A percentile compares a stretch with the other conserved stretches of the same genome.
Conservation (phyloP, 106 monocot genomes). For the Triglochin maritima region DNA sequence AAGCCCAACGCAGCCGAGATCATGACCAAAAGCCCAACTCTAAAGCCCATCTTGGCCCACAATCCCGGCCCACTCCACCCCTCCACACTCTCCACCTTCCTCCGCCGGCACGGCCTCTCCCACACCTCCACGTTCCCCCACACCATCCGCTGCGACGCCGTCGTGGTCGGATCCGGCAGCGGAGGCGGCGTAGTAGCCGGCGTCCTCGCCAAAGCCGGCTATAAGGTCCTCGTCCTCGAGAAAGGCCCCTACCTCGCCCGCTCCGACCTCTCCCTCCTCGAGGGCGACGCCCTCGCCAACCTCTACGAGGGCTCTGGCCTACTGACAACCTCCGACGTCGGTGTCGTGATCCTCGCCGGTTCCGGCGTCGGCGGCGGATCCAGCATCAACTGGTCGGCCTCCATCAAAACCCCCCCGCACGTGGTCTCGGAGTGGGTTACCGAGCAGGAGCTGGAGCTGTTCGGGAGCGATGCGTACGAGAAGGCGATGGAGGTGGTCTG, state of each 20-base stretch:
- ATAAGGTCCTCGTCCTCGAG: conserved; percentile 15
- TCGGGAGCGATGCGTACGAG: conserved; percentile 41
- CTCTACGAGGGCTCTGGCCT: conserved; percentile 11
- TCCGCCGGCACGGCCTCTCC: too few species aligned
- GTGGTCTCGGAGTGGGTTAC: conserved; percentile 3
- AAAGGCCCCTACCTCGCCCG: conserved; percentile 6
- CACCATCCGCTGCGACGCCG: too few species aligned
- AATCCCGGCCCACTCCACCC: too few species aligned
- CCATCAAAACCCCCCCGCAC: conserved; percentile 1
- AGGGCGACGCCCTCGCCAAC: not conserved
- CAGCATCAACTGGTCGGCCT: conserved; percentile 6
- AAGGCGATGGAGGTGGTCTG: conserved; percentile 43
- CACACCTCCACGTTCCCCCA: too few species aligned
- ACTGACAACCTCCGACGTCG: not conserved
- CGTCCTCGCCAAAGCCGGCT: conserved; percentile 4
- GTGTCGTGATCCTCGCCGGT: conserved; percentile 3
- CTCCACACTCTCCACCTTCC: too few species aligned
- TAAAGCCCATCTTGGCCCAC: too few species aligned
- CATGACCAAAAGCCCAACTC: too few species aligned
- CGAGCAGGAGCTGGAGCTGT: conserved; percentile 31
- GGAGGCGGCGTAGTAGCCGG: conserved; percentile 7
- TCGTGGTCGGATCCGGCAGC: not conserved
- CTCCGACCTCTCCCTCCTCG: conserved; percentile 5
- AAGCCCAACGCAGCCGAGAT: too few species aligned
- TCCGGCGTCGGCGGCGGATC: conserved; percentile 8